These are phyloP conservation scores for Boletus semigastroideus DNA, from an alignment of 1,284 basidiomycete genomes.

Conservation along the genomic window DNA sequence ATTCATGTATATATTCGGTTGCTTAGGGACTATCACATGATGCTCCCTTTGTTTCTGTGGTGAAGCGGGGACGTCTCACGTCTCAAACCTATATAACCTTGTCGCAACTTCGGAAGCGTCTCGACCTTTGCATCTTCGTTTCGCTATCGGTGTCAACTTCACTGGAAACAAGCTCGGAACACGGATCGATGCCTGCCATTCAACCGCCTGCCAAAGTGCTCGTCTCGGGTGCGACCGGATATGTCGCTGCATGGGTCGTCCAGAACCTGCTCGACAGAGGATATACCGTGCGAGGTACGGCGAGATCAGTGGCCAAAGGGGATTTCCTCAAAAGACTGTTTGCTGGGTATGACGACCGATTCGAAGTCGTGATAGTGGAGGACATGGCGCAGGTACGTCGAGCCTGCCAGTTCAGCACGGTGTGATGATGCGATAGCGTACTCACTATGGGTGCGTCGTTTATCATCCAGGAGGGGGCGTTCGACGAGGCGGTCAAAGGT, in stretches of 20 bases:
- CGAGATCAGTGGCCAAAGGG: conserved; percentile 42
- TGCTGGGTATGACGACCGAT: conserved; percentile 38
- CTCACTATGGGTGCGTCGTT: no score
- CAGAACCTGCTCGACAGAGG: conserved; percentile 33
- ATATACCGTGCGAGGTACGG: conserved; percentile 49
- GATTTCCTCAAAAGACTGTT: conserved; percentile 43
- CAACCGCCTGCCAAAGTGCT: conserved; percentile 38
- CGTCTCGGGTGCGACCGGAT: conserved; percentile 42
- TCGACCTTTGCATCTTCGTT: no score
- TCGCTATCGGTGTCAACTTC: no score
- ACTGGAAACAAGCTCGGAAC: no score
- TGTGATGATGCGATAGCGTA: not conserved
- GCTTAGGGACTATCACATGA: no score
- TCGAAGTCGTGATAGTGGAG: conserved; percentile 45
- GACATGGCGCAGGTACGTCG: conserved; percentile 43
- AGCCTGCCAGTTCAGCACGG: not conserved
- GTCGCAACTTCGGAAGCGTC: no score
- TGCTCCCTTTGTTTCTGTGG: no score
- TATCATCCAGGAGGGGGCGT: conserved; percentile 45
- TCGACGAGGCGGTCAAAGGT: conserved; percentile 64
- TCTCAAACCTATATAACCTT: no score
- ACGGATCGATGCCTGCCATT: conserved; percentile 39
- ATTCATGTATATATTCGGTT: no score
- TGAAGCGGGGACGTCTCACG: no score
- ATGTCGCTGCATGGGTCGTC: conserved; percentile 39